Evolutionary conservation across 768 basidiomycete species (phyloP).

Genomic region (Boletus eberwhitei): DNA sequence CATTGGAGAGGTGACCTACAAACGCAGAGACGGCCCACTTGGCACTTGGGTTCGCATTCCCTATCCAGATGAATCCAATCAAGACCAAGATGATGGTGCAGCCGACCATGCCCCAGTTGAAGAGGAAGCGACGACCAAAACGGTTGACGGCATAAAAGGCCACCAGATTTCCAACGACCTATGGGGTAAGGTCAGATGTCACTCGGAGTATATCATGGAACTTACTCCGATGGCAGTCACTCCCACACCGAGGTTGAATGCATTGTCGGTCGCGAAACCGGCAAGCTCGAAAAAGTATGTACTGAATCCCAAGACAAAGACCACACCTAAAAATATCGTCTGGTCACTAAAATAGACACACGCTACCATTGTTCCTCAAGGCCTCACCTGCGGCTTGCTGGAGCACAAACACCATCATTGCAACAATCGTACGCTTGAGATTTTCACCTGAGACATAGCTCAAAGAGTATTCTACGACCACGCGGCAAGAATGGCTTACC

Average conservation of each 20-base stretch:
- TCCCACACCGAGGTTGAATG: constrained; percentile 33
- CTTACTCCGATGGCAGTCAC: constrained; percentile 27
- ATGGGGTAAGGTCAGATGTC: background rate
- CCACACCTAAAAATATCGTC: constrained; percentile 15
- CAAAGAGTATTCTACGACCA: background rate
- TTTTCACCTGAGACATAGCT: constrained; percentile 16
- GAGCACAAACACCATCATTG: constrained; percentile 32
- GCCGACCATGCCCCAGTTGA: constrained; percentile 27
- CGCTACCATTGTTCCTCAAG: background rate
- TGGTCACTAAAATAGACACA: background rate
- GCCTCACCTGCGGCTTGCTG: constrained; percentile 27
- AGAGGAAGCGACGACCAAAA: constrained; percentile 24
- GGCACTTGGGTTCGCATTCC: constrained; percentile 4
- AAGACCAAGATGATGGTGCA: constrained; percentile 22
- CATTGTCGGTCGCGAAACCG: constrained; percentile 26
- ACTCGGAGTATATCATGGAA: background rate
- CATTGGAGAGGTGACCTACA: constrained; percentile 1
- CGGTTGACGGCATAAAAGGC: constrained; percentile 25
- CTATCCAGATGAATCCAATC: constrained; percentile 30
- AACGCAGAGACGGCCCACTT: constrained; percentile 25
- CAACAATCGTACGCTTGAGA: constrained; percentile 24
- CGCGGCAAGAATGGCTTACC: constrained; percentile 11
- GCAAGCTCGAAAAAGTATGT: constrained; percentile 38
- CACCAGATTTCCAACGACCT: constrained; percentile 27
- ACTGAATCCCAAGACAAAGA: constrained; percentile 28